These are phyloP conservation scores for Thielaviopsis populi DNA, from an alignment of 2,329 filamentous ascomycete genomes.

Conservation along the genomic window DNA sequence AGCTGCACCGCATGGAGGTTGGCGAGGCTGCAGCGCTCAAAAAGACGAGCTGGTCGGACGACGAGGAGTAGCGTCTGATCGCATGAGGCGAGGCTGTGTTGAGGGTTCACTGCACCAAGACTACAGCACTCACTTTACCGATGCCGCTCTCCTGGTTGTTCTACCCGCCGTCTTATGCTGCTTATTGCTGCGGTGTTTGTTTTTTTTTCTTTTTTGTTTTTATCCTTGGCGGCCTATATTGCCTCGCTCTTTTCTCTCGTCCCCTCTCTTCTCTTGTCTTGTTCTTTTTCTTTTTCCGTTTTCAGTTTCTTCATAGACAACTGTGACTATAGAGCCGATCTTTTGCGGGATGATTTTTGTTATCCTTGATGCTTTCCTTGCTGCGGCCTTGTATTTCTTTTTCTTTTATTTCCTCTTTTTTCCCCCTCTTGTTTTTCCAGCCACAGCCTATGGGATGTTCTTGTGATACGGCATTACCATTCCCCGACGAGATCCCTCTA, in stretches of 20 bases:
- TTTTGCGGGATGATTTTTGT: background rate
- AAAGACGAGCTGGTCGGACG: slow-evolving; percentile 27
- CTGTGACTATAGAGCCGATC: background rate
- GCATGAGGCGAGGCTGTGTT: background rate
- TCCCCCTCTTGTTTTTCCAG: background rate
- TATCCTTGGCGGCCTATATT: background rate
- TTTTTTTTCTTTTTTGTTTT: background rate
- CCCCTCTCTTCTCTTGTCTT: background rate
- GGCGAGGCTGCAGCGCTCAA: slow-evolving; percentile 40
- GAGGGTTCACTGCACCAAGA: slow-evolving; percentile 5
- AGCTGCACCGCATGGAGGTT: slow-evolving; percentile 44
- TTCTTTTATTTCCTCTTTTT: too few relatives aligned
- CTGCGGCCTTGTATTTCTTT: background rate
- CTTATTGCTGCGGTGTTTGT: background rate
- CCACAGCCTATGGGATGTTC: background rate
- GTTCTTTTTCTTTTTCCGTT: background rate
- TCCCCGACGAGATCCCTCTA: background rate
- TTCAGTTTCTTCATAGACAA: background rate
- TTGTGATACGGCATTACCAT: background rate
- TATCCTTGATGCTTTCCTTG: background rate
- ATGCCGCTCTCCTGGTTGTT: background rate
- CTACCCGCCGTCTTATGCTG: background rate
- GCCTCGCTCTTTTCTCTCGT: background rate
- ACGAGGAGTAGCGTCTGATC: slow-evolving; percentile 24
- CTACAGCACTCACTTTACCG: background rate